Evolutionary conservation across 192 early-diverging fungal genomes (phyloP), one percentile per base, ranked within the genome.

Genomic region (Coemansia sp.): DNA sequence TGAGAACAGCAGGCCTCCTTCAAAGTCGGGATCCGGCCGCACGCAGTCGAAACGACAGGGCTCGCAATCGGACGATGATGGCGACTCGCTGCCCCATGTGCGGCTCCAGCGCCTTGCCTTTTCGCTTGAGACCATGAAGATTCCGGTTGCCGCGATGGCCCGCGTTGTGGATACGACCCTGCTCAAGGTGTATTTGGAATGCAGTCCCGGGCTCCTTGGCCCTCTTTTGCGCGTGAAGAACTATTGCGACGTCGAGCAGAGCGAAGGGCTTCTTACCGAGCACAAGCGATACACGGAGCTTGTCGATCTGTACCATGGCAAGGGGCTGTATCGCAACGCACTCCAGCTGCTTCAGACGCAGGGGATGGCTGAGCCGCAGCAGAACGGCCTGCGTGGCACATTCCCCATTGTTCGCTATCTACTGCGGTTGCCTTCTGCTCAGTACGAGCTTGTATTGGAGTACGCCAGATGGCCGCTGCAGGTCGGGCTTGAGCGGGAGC

Each of bases 301-400:
- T 13, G 90, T 97, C n/a, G 96, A 97, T 65, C 84, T 99, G 55
- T 99, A 98, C 76, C 86, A 92, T 49, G 90, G 91, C 64, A 96
- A 95, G 71, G 91, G 91, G 9, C 87, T 92, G 37, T 95, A 96
- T 78, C 87, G 88, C 32, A 94, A 95, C 67, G 95, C 97, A 4
- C 81, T 99, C 42, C 92, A 94, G 68, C 86, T 95, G 32, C 82
- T 98, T 32, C 85, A 87, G 60, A 79, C 76, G 64, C 89, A 77
- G 61, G 78, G 82, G 39, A 64, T 69, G 63, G 45, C 85, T 43
- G 65, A 87, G 48, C 61, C 79, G 17, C 40, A 75, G 4, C 71
- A 80, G 44, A 88, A 85, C 9, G 78, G 84, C 2, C 77, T 94
- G 67, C 70, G 74, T 9, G 92, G 92, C 0, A 84, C 87, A 4